Conservation (phyloP, 1,284 basidiomycete genomes). For the Rhodofomes roseus region DNA sequence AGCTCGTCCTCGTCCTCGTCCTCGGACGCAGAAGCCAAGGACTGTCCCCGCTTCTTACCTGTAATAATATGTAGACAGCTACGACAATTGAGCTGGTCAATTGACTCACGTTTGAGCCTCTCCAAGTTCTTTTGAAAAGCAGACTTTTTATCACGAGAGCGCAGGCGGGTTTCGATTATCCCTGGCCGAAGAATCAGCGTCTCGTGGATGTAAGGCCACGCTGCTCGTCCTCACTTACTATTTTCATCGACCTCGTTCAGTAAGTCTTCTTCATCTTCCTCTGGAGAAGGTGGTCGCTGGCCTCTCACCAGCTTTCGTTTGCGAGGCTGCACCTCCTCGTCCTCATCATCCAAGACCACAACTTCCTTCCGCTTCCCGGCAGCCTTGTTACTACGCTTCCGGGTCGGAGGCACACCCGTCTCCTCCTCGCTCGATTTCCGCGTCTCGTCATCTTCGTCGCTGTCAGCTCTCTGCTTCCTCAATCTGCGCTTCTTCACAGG, state of each 20-base stretch:
- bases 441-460: conserved; percentile 3
- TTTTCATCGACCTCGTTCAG: conserved; percentile 59
- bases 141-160: conserved; percentile 55
- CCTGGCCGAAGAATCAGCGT: conserved; percentile 31
- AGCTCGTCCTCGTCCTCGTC: conserved; percentile 34
- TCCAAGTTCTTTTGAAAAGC: conserved; percentile 62
- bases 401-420: conserved; percentile 12
- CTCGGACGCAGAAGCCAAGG: conserved; percentile 28
- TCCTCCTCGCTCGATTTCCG: conserved; percentile 15
- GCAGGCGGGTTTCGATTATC: conserved; percentile 61
- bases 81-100: not conserved
- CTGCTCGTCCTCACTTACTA: conserved; percentile 29
- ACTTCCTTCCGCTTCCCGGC: conserved; percentile 11
- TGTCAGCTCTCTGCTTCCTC: conserved; percentile 19
- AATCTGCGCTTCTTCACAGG: conserved; percentile 29
- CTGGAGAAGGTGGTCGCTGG: conserved; percentile 40
- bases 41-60: conserved; percentile 49
- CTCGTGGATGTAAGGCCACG: too few species aligned
- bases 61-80: conserved; percentile 12
- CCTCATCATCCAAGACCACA: conserved; percentile 18
- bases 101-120: conserved; percentile 52
- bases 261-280: conserved; percentile 40
- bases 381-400: conserved; percentile 22
- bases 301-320: conserved; percentile 48
- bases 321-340: conserved; percentile 26